Percentiles rank a stretch among this genome's conserved stretches.
Evolutionary conservation across 129 eudicot species (phyloP).

Genomic region (Pittosporum tobira): DNA sequence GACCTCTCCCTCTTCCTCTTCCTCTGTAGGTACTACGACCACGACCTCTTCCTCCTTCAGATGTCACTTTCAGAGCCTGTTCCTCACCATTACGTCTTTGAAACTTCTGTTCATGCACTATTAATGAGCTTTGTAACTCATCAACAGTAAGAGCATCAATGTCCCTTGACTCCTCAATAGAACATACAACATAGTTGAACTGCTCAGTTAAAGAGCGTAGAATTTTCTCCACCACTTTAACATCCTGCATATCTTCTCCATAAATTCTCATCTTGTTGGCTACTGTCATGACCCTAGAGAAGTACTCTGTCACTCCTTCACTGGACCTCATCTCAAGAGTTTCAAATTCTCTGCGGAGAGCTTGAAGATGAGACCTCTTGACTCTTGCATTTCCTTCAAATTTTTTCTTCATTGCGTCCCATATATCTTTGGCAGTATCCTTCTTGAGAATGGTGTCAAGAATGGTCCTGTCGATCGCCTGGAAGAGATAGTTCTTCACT

Average conservation of each 20-base stretch:
- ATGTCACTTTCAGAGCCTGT: constrained; percentile 4
- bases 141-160: constrained; percentile 2
- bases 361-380: background rate
- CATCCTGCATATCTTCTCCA: constrained; percentile 3
- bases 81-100: background rate
- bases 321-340: constrained; percentile 6
- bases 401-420: background rate
- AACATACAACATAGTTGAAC: no score
- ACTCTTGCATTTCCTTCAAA: background rate
- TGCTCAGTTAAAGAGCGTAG: background rate
- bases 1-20: background rate
- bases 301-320: constrained; percentile 3
- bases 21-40: background rate
- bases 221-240: background rate
- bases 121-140: constrained; percentile 4
- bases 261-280: constrained; percentile 1
- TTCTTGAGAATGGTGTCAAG: background rate
- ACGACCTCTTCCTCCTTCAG: background rate
- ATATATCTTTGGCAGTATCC: constrained; percentile 1
- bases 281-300: no score
- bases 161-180: constrained; percentile 7
- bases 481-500: background rate
- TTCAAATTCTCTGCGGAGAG: background rate
- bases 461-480: background rate
- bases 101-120: constrained; percentile 1